A percentile compares a stretch with the other conserved stretches of the same genome.
phyloP scores from a whole-genome alignment of 2,329 filamentous ascomycete genomes.

The Aspergillus texensis region DNA sequence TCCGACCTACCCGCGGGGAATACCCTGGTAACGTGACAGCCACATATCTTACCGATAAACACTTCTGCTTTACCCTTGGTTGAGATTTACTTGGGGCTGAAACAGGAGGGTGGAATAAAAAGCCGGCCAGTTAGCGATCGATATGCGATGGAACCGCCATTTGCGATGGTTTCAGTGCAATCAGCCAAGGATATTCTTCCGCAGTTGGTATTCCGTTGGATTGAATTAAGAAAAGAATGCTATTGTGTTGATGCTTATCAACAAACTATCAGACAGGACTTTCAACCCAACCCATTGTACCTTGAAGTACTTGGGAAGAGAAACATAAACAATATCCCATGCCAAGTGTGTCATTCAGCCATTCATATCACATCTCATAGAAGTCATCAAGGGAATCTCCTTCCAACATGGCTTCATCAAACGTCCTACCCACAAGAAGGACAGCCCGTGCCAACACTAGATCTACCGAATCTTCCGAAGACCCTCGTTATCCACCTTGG shows the following conservation, averaged over 20 bases:
- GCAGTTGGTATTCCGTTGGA: not conserved
- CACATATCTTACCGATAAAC: not conserved
- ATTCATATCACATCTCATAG: not conserved
- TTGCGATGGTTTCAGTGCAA: no score
- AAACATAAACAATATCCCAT: not conserved
- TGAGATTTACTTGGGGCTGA: not conserved
- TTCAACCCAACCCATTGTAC: not conserved
- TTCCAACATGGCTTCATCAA: not conserved
- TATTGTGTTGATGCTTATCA: not conserved
- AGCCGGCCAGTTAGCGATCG: not conserved
- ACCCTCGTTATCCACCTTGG: not conserved
- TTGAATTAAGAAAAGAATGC: not conserved
- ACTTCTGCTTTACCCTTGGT: not conserved
- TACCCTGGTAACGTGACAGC: not conserved
- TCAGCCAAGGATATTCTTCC: not conserved
- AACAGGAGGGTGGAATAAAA: not conserved
- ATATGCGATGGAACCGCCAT: no score
- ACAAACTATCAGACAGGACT: not conserved
- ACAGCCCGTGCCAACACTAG: not conserved
- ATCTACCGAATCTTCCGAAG: slow-evolving; percentile 12
- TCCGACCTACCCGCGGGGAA: not conserved
- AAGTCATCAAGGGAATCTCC: not conserved
- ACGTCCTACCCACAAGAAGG: not conserved
- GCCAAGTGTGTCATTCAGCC: not conserved
- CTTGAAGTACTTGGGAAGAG: not conserved